Evolutionary conservation across 2,329 filamentous ascomycete genomes (phyloP).

Genomic region (Clarireedia hainanense): DNA sequence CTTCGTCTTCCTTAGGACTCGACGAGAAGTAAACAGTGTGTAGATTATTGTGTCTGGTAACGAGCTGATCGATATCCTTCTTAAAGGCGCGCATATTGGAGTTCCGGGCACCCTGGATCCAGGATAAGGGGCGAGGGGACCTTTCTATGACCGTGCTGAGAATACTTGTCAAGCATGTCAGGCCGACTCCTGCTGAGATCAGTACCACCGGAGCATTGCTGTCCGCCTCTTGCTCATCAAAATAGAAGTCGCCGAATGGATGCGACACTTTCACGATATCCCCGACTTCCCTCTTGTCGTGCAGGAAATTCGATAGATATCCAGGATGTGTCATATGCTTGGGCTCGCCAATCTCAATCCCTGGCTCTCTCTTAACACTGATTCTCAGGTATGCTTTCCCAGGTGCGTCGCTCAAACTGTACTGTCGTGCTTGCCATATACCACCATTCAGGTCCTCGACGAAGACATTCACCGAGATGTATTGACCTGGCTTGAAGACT

Average conservation of each 20-base stretch:
- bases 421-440: slow-evolving; percentile 66
- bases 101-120: slow-evolving; percentile 53
- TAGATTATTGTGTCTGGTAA: background rate
- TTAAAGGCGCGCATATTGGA: slow-evolving; percentile 47
- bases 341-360: background rate
- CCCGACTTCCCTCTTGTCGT: slow-evolving; percentile 38
- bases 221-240: slow-evolving; percentile 41
- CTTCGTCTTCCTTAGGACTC: background rate
- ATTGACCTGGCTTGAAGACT: slow-evolving; percentile 61
- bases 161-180: slow-evolving; percentile 60
- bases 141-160: slow-evolving; percentile 43
- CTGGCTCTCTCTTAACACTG: slow-evolving; percentile 59
- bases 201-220: slow-evolving; percentile 50
- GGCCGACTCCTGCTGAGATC: slow-evolving; percentile 60
- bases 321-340: background rate
- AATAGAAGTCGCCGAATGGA: slow-evolving; percentile 51
- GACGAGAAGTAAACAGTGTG: background rate
- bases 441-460: slow-evolving; percentile 47
- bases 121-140: slow-evolving; percentile 44
- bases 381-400: slow-evolving; percentile 56
- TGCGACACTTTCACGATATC: slow-evolving; percentile 48
- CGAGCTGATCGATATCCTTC: slow-evolving; percentile 34
- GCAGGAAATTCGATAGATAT: slow-evolving; percentile 36
- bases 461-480: slow-evolving; percentile 56
- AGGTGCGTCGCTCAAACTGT: slow-evolving; percentile 59